Percentiles rank a stretch among this genome's conserved stretches.
Conservation (phyloP, 208 protist genomes). For the Trypanosoma conorhini region DNA sequence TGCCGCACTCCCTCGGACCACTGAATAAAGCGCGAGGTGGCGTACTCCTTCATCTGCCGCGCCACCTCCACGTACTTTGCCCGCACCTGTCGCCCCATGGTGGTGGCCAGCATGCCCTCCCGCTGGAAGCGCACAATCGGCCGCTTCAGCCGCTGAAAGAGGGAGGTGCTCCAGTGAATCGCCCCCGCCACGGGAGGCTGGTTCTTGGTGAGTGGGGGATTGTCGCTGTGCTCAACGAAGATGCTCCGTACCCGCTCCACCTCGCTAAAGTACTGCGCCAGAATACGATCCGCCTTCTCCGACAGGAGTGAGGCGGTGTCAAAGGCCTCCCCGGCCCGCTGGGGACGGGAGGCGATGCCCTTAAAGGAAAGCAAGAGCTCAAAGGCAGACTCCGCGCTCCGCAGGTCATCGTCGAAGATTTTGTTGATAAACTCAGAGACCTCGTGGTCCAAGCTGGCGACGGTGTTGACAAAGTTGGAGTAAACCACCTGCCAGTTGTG, state of each 20-base stretch:
- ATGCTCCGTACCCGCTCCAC: constrained; percentile 90
- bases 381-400: constrained; percentile 97
- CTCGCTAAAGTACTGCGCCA: constrained; percentile 95
- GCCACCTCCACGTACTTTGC: constrained; percentile 94
- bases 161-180: constrained; percentile 96
- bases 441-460: constrained; percentile 93
- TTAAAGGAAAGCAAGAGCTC: constrained; percentile 98
- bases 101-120: constrained; percentile 90
- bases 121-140: constrained; percentile 95
- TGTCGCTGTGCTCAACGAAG: constrained; percentile 87
- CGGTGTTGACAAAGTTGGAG: constrained; percentile 92
- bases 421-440: constrained; percentile 97
- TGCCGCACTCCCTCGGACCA: constrained; percentile 92
- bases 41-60: constrained; percentile 95
- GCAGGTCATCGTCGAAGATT: constrained; percentile 97
- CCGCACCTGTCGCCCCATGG: constrained; percentile 90
- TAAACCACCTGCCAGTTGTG: constrained; percentile 93
- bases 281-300: constrained; percentile 96
- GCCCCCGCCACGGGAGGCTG: constrained; percentile 96
- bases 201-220: constrained; percentile 97
- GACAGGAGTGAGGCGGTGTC: constrained; percentile 94
- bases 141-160: constrained; percentile 97
- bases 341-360: constrained; percentile 84
- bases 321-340: constrained; percentile 70
- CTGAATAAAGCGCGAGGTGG: constrained; percentile 84